These are phyloP conservation scores for Auricularia auricula-judae DNA, from an alignment of 768 basidiomycete species.

Conservation along the genomic window DNA sequence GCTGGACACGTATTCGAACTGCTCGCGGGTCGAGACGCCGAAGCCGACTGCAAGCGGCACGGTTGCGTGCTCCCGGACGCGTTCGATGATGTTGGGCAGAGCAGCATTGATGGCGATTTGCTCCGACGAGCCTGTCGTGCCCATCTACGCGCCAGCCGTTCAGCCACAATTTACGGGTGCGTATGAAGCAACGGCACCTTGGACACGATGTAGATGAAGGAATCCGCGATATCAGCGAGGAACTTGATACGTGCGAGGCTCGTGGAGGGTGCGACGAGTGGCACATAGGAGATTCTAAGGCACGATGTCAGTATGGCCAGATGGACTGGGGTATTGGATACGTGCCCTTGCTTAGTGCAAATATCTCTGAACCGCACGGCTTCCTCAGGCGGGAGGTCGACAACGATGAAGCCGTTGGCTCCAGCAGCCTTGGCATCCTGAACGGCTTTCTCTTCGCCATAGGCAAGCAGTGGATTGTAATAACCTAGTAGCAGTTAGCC, in stretches of 20 bases:
- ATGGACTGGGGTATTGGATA: slow-evolving; percentile 6
- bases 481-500: slow-evolving; percentile 49
- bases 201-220: slow-evolving; percentile 97
- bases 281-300: slow-evolving; percentile 82
- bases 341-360: slow-evolving; percentile 71
- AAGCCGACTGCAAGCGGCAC: slow-evolving; percentile 94
- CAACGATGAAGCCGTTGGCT: slow-evolving; percentile 95
- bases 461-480: slow-evolving; percentile 92
- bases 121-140: slow-evolving; percentile 88
- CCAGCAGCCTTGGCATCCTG: slow-evolving; percentile 82
- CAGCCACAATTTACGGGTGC: too few species aligned
- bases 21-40: slow-evolving; percentile 81
- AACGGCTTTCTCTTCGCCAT: slow-evolving; percentile 91
- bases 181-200: slow-evolving; percentile 24
- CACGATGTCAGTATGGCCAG: background rate
- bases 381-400: slow-evolving; percentile 96
- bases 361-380: slow-evolving; percentile 83
- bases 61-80: slow-evolving; percentile 66
- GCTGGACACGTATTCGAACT: slow-evolving; percentile 76
- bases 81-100: slow-evolving; percentile 74
- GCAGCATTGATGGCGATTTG: slow-evolving; percentile 56
- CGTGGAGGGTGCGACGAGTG: slow-evolving; percentile 91
- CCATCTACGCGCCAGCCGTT: slow-evolving; percentile 48
- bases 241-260: slow-evolving; percentile 80
- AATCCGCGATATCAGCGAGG: slow-evolving; percentile 86